A percentile compares a stretch with the other conserved stretches of the same genome.
Conservation (phyloP, 2,329 filamentous ascomycete species). For the Trichoderma endophyticum region DNA sequence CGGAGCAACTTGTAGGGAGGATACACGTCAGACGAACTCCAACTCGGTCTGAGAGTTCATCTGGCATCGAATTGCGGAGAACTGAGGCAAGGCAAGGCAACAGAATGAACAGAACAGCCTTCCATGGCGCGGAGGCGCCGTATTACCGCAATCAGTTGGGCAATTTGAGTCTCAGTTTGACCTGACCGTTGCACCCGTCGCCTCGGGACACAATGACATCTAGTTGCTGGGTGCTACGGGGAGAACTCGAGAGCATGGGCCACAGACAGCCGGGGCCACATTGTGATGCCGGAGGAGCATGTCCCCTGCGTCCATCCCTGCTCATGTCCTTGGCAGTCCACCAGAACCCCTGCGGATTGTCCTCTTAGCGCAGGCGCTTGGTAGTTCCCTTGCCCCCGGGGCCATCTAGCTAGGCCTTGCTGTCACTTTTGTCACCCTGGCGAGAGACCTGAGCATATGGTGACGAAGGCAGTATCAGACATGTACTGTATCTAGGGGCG, state of each 20-base stretch:
- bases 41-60: neutral
- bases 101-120: neutral
- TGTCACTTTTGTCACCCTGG: slow-evolving; percentile 15
- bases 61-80: neutral
- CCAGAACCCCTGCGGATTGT: slow-evolving; percentile 7
- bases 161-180: slow-evolving; percentile 11
- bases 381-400: neutral
- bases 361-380: slow-evolving; percentile 13
- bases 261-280: slow-evolving; percentile 1
- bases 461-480: neutral
- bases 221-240: slow-evolving; percentile 1
- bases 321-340: slow-evolving; percentile 9
- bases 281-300: slow-evolving; percentile 6
- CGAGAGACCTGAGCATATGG: neutral
- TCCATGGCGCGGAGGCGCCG: neutral
- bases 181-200: slow-evolving; percentile 14
- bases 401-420: neutral
- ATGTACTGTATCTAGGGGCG: slow-evolving; percentile 16
- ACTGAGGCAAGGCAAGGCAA: neutral
- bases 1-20: neutral
- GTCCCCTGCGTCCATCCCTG: slow-evolving; percentile 14
- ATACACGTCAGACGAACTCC: neutral
- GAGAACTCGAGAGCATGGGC: slow-evolving; percentile 4
- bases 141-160: neutral
- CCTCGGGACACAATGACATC: slow-evolving; percentile 15